Conservation (phyloP, 805 yeast species). For the Cyberlindnera mycetangii region DNA sequence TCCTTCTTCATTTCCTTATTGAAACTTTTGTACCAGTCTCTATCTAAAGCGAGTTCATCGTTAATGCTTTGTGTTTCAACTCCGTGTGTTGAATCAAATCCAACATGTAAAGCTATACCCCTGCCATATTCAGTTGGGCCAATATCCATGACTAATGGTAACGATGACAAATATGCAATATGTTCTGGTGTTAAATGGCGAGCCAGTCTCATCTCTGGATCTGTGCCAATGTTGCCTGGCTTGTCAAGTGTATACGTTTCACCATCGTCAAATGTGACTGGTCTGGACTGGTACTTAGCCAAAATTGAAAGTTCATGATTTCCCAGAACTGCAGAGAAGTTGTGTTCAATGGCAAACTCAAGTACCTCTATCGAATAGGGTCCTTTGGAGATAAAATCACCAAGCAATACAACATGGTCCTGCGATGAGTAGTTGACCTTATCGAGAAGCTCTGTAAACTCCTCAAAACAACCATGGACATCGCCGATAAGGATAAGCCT, state of each 20-base stretch:
- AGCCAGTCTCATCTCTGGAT: conserved; percentile 16
- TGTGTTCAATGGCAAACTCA: conserved; percentile 56
- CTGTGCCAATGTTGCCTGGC: conserved; percentile 14
- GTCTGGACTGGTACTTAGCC: conserved; percentile 53
- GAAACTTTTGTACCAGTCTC: conserved; percentile 50
- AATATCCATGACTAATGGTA: conserved; percentile 61
- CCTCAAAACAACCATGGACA: conserved; percentile 74
- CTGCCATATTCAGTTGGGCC: conserved; percentile 55
- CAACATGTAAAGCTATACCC: conserved; percentile 22
- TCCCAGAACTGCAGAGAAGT: conserved; percentile 76
- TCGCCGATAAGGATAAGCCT: conserved; percentile 79
- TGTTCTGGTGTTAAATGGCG: conserved; percentile 52
- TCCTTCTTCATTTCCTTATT: conserved; percentile 22
- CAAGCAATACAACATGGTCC: conserved; percentile 69
- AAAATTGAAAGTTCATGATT: conserved; percentile 81
- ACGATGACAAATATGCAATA: conserved; percentile 52
- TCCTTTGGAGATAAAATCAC: conserved; percentile 87
- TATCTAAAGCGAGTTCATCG: conserved; percentile 65
- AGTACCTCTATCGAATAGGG: conserved; percentile 68
- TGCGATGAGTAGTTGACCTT: conserved; percentile 44
- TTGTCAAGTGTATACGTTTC: conserved; percentile 23
- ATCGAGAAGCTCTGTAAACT: conserved; percentile 50
- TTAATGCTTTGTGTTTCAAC: conserved; percentile 48
- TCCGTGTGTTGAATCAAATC: conserved; percentile 4
- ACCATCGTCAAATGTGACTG: conserved; percentile 23